phyloP scores from a whole-genome alignment of 140 eudicot species.

The Erigeron philadelphicus region DNA sequence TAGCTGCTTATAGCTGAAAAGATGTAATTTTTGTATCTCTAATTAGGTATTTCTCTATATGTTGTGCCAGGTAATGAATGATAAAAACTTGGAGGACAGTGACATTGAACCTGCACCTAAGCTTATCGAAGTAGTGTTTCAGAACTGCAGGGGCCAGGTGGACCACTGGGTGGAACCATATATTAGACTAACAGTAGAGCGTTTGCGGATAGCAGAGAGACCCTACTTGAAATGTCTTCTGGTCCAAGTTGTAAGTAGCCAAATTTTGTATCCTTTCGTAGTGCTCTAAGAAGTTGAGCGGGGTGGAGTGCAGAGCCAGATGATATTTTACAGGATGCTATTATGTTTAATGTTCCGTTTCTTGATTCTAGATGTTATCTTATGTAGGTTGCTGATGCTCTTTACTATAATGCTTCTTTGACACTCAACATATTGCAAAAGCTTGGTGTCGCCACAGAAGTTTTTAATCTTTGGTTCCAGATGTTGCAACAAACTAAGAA shows the following conservation, averaged over 20 bases:
- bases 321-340: not conserved
- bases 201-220: slow-evolving; percentile 58
- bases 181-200: slow-evolving; percentile 65
- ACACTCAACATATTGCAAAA: slow-evolving; percentile 65
- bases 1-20: no score
- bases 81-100: slow-evolving; percentile 74
- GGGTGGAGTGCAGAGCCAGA: not conserved
- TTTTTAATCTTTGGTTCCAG: slow-evolving; percentile 82
- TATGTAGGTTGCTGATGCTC: slow-evolving; percentile 77
- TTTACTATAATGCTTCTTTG: slow-evolving; percentile 51
- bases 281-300: not conserved
- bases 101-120: slow-evolving; percentile 98
- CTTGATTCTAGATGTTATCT: slow-evolving; percentile 14
- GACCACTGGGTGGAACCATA: slow-evolving; percentile 97
- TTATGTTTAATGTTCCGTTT: slow-evolving; percentile 1
- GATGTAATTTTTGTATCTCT: not conserved
- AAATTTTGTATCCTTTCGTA: not conserved
- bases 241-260: slow-evolving; percentile 70
- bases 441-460: slow-evolving; percentile 73
- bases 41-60: not conserved
- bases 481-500: slow-evolving; percentile 80
- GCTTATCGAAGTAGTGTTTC: slow-evolving; percentile 84
- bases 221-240: slow-evolving; percentile 77
- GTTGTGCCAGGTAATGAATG: slow-evolving; percentile 62
- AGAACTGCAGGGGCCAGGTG: slow-evolving; percentile 84